Evolutionary conservation across 495 filamentous ascomycete genomes (phyloP).

Genomic region (Talaromyces liani): DNA sequence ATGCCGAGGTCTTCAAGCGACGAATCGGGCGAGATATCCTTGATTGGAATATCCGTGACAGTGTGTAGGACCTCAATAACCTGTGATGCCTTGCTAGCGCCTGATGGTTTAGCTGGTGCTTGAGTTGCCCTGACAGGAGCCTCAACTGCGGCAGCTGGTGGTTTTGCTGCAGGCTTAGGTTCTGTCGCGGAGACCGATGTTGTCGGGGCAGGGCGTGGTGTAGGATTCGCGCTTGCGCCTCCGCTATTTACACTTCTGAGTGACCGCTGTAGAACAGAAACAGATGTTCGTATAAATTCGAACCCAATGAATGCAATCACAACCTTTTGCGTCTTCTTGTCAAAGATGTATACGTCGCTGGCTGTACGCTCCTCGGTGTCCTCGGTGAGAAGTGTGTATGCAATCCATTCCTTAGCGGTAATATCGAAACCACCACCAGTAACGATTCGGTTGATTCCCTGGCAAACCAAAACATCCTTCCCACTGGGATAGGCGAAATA

Average conservation of each 20-base stretch:
- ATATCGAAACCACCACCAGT: conserved; percentile 7
- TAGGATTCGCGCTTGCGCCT: conserved; percentile 3
- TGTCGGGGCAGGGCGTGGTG: not conserved
- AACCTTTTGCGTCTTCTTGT: conserved; percentile 38
- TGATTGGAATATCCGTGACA: conserved; percentile 17
- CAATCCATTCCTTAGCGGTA: conserved; percentile 9
- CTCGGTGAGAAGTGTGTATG: conserved; percentile 32
- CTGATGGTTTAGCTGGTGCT: not conserved
- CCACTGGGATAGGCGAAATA: conserved; percentile 30
- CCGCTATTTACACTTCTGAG: conserved; percentile 4
- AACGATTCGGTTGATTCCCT: conserved; percentile 12
- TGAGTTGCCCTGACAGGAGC: no score
- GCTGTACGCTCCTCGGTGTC: conserved; percentile 17
- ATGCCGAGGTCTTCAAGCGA: conserved; percentile 15
- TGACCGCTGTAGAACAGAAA: conserved; percentile 33
- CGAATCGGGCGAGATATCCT: conserved; percentile 12
- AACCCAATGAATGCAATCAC: conserved; percentile 29
- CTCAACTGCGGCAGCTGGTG: no score
- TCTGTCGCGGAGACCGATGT: no score
- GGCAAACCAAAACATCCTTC: conserved; percentile 22
- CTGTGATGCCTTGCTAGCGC: not conserved
- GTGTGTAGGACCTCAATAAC: conserved; percentile 8
- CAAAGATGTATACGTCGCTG: conserved; percentile 41
- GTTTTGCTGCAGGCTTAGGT: no score
- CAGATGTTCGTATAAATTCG: conserved; percentile 17